Evolutionary conservation across 140 eudicot genomes (phyloP), one percentile per base, ranked within the genome.

Genomic region (Stevia rebaudiana): DNA sequence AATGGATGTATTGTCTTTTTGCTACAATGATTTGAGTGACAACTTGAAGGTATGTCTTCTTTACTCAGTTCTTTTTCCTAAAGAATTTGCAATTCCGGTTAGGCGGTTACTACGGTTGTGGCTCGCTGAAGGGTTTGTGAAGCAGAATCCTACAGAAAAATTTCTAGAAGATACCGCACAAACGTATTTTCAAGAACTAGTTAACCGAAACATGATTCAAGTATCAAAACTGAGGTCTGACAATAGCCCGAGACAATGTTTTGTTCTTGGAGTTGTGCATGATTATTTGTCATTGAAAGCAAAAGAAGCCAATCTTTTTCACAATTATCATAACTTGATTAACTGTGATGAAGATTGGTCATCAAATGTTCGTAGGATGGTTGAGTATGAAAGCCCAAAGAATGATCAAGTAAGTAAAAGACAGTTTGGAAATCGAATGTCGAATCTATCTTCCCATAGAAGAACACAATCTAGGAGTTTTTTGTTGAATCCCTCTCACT

Each of bases 51-150:
- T 83, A 41, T 79, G 82, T 65, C 57, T 82, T 24, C 84, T 82
- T 18, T 79, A 79, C 42, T 41, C 63, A 60, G 76, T 69, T 37
- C 80, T 83, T 31, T 83, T 83, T 31, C 88, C 89, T 4, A 69
- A 76, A 48, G 89, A 70, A 40, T 63, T 30, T 51, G 80, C 79
- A 65, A 69, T 83, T 53, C 82, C 82, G 0, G 82, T 79, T 25
- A 79, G 89, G 61, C 59, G 89, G 78, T 67, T 83, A 70, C 66
- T 71, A 5, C 67, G 82, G 53, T 58, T 83, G 43, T 83, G 85
- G 89, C 76, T 75, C 51, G 84, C 89, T 1, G 84, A 84, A 65
- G 90, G 90, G 41, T 84, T 80, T 65, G 77, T 80, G 53, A 53
- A 59, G 48, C 50, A 57, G 11, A 17, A 57, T 19, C 6, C 60